Conservation (phyloP, 768 basidiomycete genomes). For the Serendipita sp. region DNA sequence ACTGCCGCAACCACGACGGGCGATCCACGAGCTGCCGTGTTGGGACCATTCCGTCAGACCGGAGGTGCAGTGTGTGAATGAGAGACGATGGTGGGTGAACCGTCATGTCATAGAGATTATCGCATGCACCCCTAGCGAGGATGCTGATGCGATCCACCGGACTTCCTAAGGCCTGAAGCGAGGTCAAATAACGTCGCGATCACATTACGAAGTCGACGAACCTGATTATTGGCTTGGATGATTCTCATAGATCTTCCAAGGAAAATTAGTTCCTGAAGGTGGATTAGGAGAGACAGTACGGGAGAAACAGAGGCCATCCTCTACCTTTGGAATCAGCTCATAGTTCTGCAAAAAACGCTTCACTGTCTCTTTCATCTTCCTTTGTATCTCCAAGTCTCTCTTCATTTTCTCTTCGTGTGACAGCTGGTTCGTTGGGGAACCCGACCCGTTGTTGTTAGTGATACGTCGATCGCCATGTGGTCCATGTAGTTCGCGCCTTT, state of each 20-base stretch:
- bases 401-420: conserved; percentile 16
- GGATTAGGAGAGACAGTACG: neutral
- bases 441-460: conserved; percentile 10
- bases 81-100: neutral
- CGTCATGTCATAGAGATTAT: neutral
- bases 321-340: conserved; percentile 20
- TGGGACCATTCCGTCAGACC: too few relatives aligned
- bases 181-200: neutral
- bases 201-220: neutral
- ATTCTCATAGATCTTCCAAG: neutral
- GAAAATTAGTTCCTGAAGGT: conserved; percentile 3
- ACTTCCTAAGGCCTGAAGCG: neutral
- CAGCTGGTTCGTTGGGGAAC: conserved; percentile 3
- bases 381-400: conserved; percentile 20
- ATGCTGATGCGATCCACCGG: conserved; percentile 3
- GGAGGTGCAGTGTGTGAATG: neutral
- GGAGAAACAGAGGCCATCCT: neutral
- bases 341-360: conserved; percentile 25
- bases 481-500: too few relatives aligned
- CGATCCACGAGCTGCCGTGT: neutral
- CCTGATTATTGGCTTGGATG: conserved; percentile 6
- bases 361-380: conserved; percentile 22
- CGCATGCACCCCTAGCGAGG: neutral
- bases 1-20: neutral
- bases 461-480: neutral